A percentile compares a stretch with the other conserved stretches of the same genome.
phyloP scores from a whole-genome alignment of 2,329 filamentous ascomycete species.

The Bipolaris bicolor region DNA sequence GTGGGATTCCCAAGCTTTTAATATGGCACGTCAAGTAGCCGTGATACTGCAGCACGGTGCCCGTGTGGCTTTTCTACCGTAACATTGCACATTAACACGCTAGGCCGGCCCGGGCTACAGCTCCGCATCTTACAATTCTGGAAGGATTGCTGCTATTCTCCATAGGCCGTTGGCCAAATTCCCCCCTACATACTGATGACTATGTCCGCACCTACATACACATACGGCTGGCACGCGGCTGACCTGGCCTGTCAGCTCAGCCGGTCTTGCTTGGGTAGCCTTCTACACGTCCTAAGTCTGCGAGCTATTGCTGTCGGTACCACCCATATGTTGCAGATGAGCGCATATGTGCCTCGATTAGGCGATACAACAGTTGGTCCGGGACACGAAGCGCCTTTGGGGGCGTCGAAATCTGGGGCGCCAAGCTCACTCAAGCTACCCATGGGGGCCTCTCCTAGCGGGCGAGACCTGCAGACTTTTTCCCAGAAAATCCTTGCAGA shows the following conservation, averaged over 20 bases:
- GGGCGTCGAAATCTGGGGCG: conserved; percentile 38
- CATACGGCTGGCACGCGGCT: conserved; percentile 20
- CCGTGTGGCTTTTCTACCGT: conserved; percentile 43
- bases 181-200: conserved; percentile 11
- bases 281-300: conserved; percentile 4
- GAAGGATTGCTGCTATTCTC: conserved; percentile 34
- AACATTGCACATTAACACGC: conserved; percentile 38
- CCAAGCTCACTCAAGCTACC: conserved; percentile 40
- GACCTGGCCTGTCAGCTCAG: conserved; percentile 15
- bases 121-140: conserved; percentile 44
- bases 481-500: conserved; percentile 26
- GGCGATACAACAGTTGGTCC: conserved; percentile 41
- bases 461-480: conserved; percentile 31
- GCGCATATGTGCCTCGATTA: conserved; percentile 25
- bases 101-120: conserved; percentile 33
- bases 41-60: conserved; percentile 42
- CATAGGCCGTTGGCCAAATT: conserved; percentile 22
- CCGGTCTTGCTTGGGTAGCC: conserved; percentile 1
- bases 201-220: conserved; percentile 19
- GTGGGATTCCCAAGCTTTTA: conserved; percentile 38
- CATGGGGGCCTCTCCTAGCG: conserved; percentile 18
- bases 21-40: conserved; percentile 31
- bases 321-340: conserved; percentile 16
- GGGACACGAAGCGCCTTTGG: conserved; percentile 33
- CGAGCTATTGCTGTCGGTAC: conserved; percentile 7